A percentile compares a stretch with the other conserved stretches of the same genome.
Conservation (phyloP, 1,139 yeast species). For the Eremothecium gossypii region DNA sequence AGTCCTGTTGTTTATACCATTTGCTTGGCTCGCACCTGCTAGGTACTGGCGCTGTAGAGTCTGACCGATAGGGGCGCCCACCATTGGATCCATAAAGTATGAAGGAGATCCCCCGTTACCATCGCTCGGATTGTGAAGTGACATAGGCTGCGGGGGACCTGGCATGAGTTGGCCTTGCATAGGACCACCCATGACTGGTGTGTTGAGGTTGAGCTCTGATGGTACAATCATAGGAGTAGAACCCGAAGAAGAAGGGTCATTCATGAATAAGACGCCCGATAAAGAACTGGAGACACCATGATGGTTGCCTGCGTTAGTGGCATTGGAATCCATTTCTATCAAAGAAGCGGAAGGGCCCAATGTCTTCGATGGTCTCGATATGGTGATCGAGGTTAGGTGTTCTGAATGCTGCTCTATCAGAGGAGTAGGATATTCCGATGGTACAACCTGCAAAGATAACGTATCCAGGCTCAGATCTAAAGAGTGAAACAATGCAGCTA, state of each 20-base stretch:
- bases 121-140: background rate
- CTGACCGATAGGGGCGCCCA: slow-evolving; percentile 28
- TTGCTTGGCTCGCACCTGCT: slow-evolving; percentile 66
- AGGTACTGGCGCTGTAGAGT: slow-evolving; percentile 53
- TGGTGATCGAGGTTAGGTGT: slow-evolving; percentile 13
- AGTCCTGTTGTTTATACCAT: slow-evolving; percentile 70
- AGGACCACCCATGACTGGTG: slow-evolving; percentile 2
- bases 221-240: slow-evolving; percentile 2
- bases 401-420: slow-evolving; percentile 10
- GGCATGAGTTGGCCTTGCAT: slow-evolving; percentile 2
- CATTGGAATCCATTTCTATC: slow-evolving; percentile 1
- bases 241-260: slow-evolving; percentile 2
- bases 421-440: slow-evolving; percentile 13
- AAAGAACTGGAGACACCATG: slow-evolving; percentile 1
- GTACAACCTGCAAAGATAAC: slow-evolving; percentile 3
- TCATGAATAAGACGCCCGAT: background rate
- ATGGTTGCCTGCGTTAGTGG: background rate
- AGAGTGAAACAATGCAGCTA: slow-evolving; percentile 1
- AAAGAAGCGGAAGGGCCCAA: slow-evolving; percentile 2
- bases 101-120: background rate
- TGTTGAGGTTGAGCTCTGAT: background rate
- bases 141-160: background rate
- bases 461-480: slow-evolving; percentile 1
- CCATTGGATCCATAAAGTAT: slow-evolving; percentile 15
- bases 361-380: slow-evolving; percentile 12